Base-by-base conservation (phyloP, 345 rosid species). In the Geranium rotundifolium region DNA sequence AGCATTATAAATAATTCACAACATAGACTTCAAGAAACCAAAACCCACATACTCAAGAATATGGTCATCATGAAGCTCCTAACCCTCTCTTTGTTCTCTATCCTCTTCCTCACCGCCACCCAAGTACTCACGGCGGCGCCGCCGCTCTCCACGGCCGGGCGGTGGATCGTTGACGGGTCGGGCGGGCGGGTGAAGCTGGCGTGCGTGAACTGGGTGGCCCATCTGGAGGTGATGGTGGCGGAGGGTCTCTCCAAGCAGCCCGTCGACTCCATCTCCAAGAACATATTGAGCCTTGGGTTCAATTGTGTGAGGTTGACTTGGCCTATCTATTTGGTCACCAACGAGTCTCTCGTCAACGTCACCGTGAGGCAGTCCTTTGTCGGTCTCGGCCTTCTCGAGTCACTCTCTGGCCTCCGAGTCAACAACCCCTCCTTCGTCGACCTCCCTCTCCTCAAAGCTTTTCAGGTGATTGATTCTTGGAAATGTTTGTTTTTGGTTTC, bases 201-300 rank as follows among this genome's bases (percentile, higher is more conserved):
- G 54, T 75, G 78, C 66, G 78, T 71, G 67, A 75, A 75, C 10
- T 71, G 71, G 78, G 78, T 67, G 7, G 30, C 78, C 4, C 80
- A 79, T 58, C 76, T 79, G 0, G 68, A 76, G 27, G 58, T 66
- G 12, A 29, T 71, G 62, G 76, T 76, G 29, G 83, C 83, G 16
- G 83, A 79, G 63, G 83, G 83, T 46, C 83, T 79, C 4, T 68
- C 68, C 75, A 73, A 69, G 58, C 80, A 65, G 55, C 71, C 80
- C 19, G 63, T 70, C 67, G 71, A 79, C 23, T 29, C 12, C 6
- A 73, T 79, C 27, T 68, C 75, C 31, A 54, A 58, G 56, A 54
- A 29, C 30, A 71, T 79, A 14, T 34, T 58, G 59, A 63, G 64
- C 3, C 63, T 73, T 72, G 83, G 83, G 20, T 79, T 79, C 65